Percentiles rank a stretch among this genome's conserved stretches.
These are phyloP conservation scores for Pseudozyma tsukubaensis DNA, from an alignment of 1,284 basidiomycete genomes.

Conservation along the genomic window DNA sequence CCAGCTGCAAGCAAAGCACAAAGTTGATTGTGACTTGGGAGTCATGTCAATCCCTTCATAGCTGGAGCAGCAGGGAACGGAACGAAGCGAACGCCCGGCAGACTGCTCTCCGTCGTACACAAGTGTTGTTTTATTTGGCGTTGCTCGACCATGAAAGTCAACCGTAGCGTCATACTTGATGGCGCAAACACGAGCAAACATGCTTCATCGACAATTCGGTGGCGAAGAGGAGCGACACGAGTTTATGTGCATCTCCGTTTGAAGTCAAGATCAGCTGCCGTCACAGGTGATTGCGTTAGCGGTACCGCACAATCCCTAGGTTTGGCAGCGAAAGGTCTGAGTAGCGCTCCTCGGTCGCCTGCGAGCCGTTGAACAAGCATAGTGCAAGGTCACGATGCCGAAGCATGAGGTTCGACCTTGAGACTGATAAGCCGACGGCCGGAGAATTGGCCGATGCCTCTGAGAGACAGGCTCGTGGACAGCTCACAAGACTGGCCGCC, in stretches of 20 bases:
- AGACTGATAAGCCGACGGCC: not conserved
- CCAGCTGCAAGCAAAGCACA: no score
- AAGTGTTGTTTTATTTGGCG: no score
- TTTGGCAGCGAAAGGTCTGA: not conserved
- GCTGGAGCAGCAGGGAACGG: no score
- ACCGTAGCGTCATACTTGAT: not conserved
- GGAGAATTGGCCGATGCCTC: conserved; percentile 18
- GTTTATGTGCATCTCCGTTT: not conserved
- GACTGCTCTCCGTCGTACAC: no score
- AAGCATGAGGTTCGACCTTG: not conserved
- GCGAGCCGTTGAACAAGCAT: conserved; percentile 1
- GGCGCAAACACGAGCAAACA: no score
- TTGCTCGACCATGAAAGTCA: no score
- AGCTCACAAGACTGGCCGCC: conserved; percentile 8
- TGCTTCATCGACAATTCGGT: no score
- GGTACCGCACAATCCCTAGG: no score
- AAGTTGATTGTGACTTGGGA: no score
- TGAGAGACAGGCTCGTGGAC: conserved; percentile 7
- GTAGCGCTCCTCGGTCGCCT: conserved; percentile 9
- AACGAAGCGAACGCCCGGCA: no score
- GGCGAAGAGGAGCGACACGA: no score
- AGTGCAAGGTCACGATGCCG: conserved; percentile 13
- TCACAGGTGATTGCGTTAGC: not conserved
- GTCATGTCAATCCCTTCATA: no score
- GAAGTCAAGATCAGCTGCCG: not conserved